phyloP scores from a whole-genome alignment of 192 early-diverging fungal species.

The Coemansia sp. region DNA sequence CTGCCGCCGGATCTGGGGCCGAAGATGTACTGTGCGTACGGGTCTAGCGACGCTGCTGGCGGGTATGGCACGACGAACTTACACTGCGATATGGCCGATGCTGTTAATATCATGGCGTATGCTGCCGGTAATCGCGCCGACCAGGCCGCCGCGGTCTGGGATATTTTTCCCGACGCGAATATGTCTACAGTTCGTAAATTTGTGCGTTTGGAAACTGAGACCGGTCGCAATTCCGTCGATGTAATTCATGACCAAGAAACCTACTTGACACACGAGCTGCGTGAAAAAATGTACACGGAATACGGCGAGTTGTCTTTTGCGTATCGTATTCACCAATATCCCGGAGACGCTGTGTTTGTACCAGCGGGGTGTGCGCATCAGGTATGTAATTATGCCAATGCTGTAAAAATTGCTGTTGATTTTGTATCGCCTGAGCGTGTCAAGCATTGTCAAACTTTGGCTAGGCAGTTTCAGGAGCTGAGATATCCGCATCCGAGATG shows the following conservation, averaged over 20 bases:
- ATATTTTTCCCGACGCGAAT: conserved; percentile 57
- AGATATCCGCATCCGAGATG: conserved; percentile 29
- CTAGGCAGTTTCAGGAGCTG: conserved; percentile 56
- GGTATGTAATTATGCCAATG: conserved; percentile 65
- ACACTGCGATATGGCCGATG: conserved; percentile 79
- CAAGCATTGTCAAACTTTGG: conserved; percentile 43
- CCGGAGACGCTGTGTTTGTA: conserved; percentile 75
- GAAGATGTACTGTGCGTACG: conserved; percentile 75
- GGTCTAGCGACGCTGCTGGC: conserved; percentile 53
- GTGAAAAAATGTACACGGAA: conserved; percentile 34
- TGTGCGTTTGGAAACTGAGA: conserved; percentile 7
- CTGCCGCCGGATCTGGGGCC: conserved; percentile 73
- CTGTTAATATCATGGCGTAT: conserved; percentile 75
- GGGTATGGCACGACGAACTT: conserved; percentile 71
- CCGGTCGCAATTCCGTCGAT: conserved; percentile 21
- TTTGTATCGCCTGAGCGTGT: conserved; percentile 69
- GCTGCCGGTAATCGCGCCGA: conserved; percentile 9
- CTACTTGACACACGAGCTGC: conserved; percentile 58
- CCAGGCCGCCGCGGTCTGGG: conserved; percentile 62
- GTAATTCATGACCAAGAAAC: conserved; percentile 70
- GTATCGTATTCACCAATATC: conserved; percentile 64
- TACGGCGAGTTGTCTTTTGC: conserved; percentile 23
- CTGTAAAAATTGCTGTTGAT: conserved; percentile 71
- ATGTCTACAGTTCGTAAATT: conserved; percentile 44
- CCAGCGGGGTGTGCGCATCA: conserved; percentile 78